A percentile compares a stretch with the other conserved stretches of the same genome.
These are phyloP conservation scores for Hemerocallis citrina DNA, from an alignment of 106 monocot species.

Conservation along the genomic window DNA sequence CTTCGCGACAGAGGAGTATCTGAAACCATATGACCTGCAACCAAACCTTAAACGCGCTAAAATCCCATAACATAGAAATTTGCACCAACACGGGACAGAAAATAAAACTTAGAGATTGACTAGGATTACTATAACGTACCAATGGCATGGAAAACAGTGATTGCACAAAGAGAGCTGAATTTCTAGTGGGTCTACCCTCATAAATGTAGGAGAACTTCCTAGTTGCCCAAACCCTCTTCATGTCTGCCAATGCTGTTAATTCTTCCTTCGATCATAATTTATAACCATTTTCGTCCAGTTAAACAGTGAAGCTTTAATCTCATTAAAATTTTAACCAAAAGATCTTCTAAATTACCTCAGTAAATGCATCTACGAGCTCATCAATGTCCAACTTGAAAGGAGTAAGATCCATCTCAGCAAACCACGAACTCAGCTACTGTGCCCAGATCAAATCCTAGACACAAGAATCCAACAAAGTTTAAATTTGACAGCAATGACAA, in stretches of 20 bases:
- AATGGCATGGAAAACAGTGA: constrained; percentile 56
- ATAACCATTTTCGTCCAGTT: no score
- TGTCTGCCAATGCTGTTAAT: constrained; percentile 30
- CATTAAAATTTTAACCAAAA: no score
- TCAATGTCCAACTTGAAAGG: constrained; percentile 73
- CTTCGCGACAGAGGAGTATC: constrained; percentile 34
- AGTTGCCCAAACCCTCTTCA: constrained; percentile 60
- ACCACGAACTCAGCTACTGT: no score
- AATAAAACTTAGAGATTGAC: no score
- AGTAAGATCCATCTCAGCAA: constrained; percentile 35
- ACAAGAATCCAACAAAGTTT: no score
- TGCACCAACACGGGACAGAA: no score
- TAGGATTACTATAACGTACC: constrained; percentile 25
- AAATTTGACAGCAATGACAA: no score
- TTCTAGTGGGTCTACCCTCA: constrained; percentile 40
- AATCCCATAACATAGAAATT: no score
- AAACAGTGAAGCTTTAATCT: no score
- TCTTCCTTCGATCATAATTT: no score
- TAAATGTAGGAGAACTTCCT: constrained; percentile 70
- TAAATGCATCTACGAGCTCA: constrained; percentile 53
- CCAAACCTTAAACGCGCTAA: no score
- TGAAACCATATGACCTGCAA: constrained; percentile 69
- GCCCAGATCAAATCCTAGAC: no score
- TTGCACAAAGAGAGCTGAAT: constrained; percentile 67
- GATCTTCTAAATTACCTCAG: constrained; percentile 23